These are phyloP conservation scores for Carex scoparia DNA, from an alignment of 176 grass and related monocot species.

Conservation along the genomic window DNA sequence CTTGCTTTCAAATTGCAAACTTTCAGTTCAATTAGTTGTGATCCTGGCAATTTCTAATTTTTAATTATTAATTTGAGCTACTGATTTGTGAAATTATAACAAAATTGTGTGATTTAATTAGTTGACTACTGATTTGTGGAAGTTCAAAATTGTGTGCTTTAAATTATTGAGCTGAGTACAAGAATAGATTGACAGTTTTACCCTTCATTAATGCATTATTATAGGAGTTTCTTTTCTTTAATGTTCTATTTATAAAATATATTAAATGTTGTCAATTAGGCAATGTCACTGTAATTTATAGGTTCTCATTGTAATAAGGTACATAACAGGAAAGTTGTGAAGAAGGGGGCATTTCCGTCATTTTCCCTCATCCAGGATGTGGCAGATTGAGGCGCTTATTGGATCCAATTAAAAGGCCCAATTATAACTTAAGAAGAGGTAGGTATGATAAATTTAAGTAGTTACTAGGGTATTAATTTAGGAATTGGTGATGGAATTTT, in stretches of 20 bases:
- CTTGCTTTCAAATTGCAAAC: background rate
- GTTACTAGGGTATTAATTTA: background rate
- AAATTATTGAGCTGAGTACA: no score
- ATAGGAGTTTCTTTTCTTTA: no score
- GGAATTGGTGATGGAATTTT: background rate
- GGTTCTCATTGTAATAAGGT: slow-evolving; percentile 5
- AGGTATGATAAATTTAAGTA: background rate
- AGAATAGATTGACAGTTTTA: no score
- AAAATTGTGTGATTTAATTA: background rate
- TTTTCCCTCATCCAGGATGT: background rate
- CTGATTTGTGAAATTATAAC: no score
- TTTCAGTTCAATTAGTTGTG: background rate
- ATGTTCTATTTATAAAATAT: no score
- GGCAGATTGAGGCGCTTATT: background rate
- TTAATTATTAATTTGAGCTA: no score
- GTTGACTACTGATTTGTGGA: no score
- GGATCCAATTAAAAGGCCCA: background rate
- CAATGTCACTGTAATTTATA: background rate
- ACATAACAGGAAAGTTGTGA: background rate
- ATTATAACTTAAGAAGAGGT: background rate
- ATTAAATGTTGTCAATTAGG: background rate
- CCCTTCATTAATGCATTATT: no score
- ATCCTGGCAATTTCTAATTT: background rate
- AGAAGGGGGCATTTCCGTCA: background rate
- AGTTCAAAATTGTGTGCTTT: no score